Conservation (phyloP, 352 stramenopile species). For the Phytophthora cryptogea region DNA sequence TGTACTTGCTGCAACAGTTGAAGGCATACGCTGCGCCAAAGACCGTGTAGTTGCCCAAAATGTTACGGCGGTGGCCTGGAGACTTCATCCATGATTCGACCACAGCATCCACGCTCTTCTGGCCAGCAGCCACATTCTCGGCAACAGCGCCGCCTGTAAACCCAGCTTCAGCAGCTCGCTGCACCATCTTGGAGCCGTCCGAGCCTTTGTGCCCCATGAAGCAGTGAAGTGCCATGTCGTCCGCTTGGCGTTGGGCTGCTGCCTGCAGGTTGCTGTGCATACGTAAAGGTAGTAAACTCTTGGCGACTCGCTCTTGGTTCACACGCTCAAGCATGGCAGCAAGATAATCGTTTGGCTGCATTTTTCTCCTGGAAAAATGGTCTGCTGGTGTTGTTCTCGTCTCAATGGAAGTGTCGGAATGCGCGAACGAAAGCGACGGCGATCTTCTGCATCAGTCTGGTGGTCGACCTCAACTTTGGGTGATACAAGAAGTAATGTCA, state of each 20-base stretch:
- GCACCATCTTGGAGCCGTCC: slow-evolving; percentile 40
- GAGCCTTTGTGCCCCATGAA: slow-evolving; percentile 53
- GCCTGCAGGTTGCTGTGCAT: slow-evolving; percentile 38
- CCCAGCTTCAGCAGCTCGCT: slow-evolving; percentile 38
- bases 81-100: slow-evolving; percentile 62
- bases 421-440: slow-evolving; percentile 22
- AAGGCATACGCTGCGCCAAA: slow-evolving; percentile 38
- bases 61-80: slow-evolving; percentile 43
- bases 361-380: slow-evolving; percentile 2
- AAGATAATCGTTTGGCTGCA: slow-evolving; percentile 30
- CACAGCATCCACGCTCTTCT: slow-evolving; percentile 41
- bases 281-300: slow-evolving; percentile 34
- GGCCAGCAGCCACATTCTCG: slow-evolving; percentile 55
- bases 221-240: slow-evolving; percentile 45
- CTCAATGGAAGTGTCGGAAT: slow-evolving; percentile 16
- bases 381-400: not conserved
- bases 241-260: slow-evolving; percentile 22
- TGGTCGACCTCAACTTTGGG: slow-evolving; percentile 6
- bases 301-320: slow-evolving; percentile 47
- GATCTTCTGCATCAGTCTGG: not conserved
- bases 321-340: slow-evolving; percentile 43
- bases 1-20: slow-evolving; percentile 37
- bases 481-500: slow-evolving; percentile 20
- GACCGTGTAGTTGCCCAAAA: slow-evolving; percentile 39
- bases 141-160: slow-evolving; percentile 47